Percentiles rank a stretch among this genome's conserved stretches.
Conservation (phyloP, 805 yeast species). For the Priceomyces melissophilus region DNA sequence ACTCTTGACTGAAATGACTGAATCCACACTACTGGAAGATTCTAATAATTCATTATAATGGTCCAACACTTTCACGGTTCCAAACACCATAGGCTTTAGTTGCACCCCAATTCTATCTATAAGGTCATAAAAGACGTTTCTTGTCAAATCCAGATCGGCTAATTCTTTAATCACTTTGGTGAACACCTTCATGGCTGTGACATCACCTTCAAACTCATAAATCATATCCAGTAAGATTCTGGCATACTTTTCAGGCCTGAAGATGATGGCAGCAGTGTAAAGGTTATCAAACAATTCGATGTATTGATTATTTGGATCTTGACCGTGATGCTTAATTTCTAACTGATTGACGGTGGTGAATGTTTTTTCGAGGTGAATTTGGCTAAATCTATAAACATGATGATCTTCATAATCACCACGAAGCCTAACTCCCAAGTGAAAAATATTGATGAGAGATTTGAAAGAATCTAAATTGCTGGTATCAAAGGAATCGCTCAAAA, state of each 20-base stretch:
- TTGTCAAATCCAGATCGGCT: conserved; percentile 22
- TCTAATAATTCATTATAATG: conserved; percentile 14
- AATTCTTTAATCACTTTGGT: conserved; percentile 30
- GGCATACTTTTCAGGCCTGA: conserved; percentile 31
- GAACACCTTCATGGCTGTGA: conserved; percentile 21
- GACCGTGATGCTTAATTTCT: conserved; percentile 11
- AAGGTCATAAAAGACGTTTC: conserved; percentile 16
- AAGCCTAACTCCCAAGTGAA: conserved; percentile 33
- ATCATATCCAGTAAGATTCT: conserved; percentile 21
- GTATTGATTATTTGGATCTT: conserved; percentile 14
- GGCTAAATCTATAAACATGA: conserved; percentile 27
- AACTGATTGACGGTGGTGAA: conserved; percentile 19
- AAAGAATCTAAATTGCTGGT: conserved; percentile 29
- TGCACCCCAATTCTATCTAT: conserved; percentile 22
- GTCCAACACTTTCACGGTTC: conserved; percentile 21
- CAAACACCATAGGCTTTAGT: conserved; percentile 24
- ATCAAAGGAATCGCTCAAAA: conserved; percentile 26
- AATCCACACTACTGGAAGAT: conserved; percentile 10
- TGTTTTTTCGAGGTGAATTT: conserved; percentile 29
- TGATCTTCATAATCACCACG: conserved; percentile 16
- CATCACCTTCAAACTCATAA: conserved; percentile 17
- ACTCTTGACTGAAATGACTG: conserved; percentile 13
- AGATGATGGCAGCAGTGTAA: conserved; percentile 32
- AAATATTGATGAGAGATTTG: conserved; percentile 33
- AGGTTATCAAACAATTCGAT: conserved; percentile 25